These are phyloP conservation scores for Entamoeba moshkovskii DNA, from an alignment of 208 protist species.

Conservation along the genomic window DNA sequence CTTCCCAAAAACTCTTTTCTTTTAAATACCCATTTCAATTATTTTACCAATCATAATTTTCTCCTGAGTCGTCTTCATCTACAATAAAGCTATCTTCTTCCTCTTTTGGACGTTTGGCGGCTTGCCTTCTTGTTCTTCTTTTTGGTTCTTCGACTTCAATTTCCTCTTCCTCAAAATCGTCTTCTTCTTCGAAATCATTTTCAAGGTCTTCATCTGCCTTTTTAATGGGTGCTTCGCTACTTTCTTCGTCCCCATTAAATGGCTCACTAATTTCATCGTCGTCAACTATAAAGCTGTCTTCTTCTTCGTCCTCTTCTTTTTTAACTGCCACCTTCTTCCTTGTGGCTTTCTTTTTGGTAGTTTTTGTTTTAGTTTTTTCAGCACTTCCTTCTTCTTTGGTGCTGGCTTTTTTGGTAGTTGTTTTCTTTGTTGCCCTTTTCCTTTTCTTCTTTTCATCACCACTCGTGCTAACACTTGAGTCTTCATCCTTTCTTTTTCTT, in stretches of 20 bases:
- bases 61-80: too few species aligned
- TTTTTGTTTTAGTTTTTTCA: background rate
- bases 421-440: background rate
- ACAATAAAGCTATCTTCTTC: too few species aligned
- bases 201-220: background rate
- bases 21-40: too few species aligned
- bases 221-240: background rate
- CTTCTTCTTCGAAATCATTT: background rate
- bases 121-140: background rate
- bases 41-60: too few species aligned
- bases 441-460: background rate
- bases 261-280: background rate
- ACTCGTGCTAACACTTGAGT: background rate
- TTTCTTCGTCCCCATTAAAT: background rate
- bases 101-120: too few species aligned
- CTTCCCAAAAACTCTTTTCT: too few species aligned
- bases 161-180: background rate
- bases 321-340: background rate
- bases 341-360: background rate
- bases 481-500: background rate
- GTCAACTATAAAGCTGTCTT: background rate
- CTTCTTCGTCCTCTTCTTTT: background rate
- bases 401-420: background rate
- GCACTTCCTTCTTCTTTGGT: background rate
- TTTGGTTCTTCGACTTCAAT: background rate